These are phyloP conservation scores for Amanita rubescens DNA, from an alignment of 768 basidiomycete species.

Conservation along the genomic window DNA sequence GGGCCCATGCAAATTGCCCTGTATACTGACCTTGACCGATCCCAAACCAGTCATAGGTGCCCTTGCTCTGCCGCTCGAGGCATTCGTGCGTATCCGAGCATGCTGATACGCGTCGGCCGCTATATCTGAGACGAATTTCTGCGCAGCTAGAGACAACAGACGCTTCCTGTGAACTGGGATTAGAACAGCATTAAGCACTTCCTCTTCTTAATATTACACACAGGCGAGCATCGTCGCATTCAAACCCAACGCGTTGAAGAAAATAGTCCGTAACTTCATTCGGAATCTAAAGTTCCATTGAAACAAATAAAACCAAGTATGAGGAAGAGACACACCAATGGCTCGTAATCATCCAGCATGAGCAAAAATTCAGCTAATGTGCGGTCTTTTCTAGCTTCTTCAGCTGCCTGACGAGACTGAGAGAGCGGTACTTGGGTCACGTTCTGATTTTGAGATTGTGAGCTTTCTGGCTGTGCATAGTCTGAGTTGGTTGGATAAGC, in stretches of 20 bases:
- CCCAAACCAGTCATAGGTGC: slow-evolving; percentile 50
- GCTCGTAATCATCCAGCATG: slow-evolving; percentile 96
- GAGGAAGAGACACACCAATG: slow-evolving; percentile 51
- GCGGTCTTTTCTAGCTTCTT: slow-evolving; percentile 81
- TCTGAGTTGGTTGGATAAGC: slow-evolving; percentile 24
- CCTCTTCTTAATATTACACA: slow-evolving; percentile 21
- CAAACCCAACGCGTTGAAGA: slow-evolving; percentile 91
- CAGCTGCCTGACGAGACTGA: slow-evolving; percentile 61
- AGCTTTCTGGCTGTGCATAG: slow-evolving; percentile 19
- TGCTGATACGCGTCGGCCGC: slow-evolving; percentile 96
- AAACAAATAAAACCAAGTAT: neutral
- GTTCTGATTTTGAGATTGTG: slow-evolving; percentile 18
- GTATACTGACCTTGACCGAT: slow-evolving; percentile 49
- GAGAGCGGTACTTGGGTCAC: slow-evolving; percentile 22
- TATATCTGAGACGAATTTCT: slow-evolving; percentile 97
- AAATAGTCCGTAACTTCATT: slow-evolving; percentile 98
- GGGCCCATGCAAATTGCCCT: neutral
- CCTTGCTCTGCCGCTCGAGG: slow-evolving; percentile 63
- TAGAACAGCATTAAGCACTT: neutral
- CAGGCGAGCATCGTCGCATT: slow-evolving; percentile 91
- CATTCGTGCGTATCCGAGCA: slow-evolving; percentile 91
- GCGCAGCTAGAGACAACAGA: slow-evolving; percentile 88
- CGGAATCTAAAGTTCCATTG: slow-evolving; percentile 58
- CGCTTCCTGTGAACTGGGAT: slow-evolving; percentile 59
- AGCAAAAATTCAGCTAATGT: slow-evolving; percentile 90